phyloP scores from a whole-genome alignment of 2,329 filamentous ascomycete genomes.

The Aplosporella prunicola region DNA sequence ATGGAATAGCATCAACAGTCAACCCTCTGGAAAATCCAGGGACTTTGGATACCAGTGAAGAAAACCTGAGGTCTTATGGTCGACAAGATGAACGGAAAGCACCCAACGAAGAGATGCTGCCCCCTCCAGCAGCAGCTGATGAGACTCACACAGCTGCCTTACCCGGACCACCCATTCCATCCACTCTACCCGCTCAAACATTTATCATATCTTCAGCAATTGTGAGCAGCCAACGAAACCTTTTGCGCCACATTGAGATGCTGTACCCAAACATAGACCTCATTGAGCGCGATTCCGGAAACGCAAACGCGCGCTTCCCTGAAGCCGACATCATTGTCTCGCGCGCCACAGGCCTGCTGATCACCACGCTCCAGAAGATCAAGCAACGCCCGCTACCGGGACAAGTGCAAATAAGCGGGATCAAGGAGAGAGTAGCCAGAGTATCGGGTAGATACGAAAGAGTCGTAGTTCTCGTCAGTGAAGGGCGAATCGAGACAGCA shows the following conservation, averaged over 20 bases:
- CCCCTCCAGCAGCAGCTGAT: not conserved
- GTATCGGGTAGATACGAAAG: slow-evolving; percentile 56
- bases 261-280: slow-evolving; percentile 43
- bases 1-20: not conserved
- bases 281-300: slow-evolving; percentile 55
- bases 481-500: slow-evolving; percentile 16
- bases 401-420: slow-evolving; percentile 25
- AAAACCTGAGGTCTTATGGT: not conserved
- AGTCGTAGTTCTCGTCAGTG: slow-evolving; percentile 58
- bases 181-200: slow-evolving; percentile 19
- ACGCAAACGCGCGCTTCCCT: slow-evolving; percentile 20
- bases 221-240: slow-evolving; percentile 31
- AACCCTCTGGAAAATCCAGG: not conserved
- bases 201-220: slow-evolving; percentile 47
- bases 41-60: no score
- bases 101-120: no score
- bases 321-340: slow-evolving; percentile 70
- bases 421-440: slow-evolving; percentile 29
- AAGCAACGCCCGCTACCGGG: slow-evolving; percentile 64
- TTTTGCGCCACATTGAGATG: slow-evolving; percentile 44
- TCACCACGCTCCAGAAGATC: slow-evolving; percentile 61
- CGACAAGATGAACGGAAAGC: not conserved
- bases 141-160: not conserved
- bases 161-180: slow-evolving; percentile 13
- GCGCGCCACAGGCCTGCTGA: slow-evolving; percentile 56